These are phyloP conservation scores for Stentor coeruleus DNA, from an alignment of 73 alveolate genomes.

Conservation along the genomic window DNA sequence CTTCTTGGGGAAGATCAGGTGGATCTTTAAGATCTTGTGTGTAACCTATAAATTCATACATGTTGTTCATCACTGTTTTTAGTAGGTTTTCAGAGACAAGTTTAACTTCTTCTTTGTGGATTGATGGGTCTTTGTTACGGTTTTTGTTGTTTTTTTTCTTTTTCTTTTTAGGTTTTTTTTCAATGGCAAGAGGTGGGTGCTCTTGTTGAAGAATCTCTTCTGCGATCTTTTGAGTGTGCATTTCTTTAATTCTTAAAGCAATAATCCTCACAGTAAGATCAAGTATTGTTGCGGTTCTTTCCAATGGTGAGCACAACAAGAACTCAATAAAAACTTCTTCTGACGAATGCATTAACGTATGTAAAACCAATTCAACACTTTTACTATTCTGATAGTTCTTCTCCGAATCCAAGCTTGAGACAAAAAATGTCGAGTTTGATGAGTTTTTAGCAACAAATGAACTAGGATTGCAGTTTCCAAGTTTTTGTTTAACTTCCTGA, in stretches of 20 bases:
- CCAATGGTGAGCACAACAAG: slow-evolving; percentile 18
- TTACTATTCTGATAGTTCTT: not conserved
- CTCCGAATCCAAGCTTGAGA: not conserved
- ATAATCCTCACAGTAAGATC: slow-evolving; percentile 5
- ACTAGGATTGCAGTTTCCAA: not conserved
- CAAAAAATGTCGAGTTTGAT: too few species aligned
- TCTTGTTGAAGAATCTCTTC: slow-evolving; percentile 19
- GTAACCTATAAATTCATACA: slow-evolving; percentile 4
- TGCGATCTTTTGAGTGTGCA: slow-evolving; percentile 23
- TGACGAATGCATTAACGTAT: not conserved
- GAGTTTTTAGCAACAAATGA: not conserved
- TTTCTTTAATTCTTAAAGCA: not conserved
- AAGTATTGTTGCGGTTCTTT: slow-evolving; percentile 21
- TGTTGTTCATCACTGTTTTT: not conserved
- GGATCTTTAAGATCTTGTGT: too few species aligned
- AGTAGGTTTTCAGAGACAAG: not conserved
- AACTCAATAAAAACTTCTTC: slow-evolving; percentile 1
- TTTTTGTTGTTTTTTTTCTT: slow-evolving; percentile 14
- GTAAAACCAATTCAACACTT: slow-evolving; percentile 11
- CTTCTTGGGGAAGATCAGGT: too few species aligned
- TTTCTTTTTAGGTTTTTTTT: not conserved
- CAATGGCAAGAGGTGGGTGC: not conserved
- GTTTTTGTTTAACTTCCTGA: slow-evolving; percentile 9
- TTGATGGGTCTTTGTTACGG: not conserved
- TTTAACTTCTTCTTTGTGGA: too few species aligned